Evolutionary conservation across 1,139 yeast genomes (phyloP).

Genomic region (Taiozyma onychis): DNA sequence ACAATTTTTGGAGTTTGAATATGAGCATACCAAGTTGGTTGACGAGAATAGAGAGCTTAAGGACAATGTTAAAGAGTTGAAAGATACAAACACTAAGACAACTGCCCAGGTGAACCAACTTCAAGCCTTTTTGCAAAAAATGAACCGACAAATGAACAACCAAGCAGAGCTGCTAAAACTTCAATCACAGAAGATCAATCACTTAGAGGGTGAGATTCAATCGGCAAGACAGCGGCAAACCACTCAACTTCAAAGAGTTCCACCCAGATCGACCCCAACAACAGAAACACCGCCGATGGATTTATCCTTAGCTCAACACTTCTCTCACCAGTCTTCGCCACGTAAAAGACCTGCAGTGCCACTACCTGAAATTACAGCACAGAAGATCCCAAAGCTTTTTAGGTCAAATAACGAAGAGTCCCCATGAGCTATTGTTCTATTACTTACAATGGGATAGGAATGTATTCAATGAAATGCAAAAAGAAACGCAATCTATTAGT

Average conservation of each 20-base stretch:
- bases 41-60: not conserved
- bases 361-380: not conserved
- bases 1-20: not conserved
- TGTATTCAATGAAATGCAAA: not conserved
- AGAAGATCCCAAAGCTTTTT: constrained; percentile 1
- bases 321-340: not conserved
- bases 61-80: not conserved
- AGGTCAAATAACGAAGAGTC: not conserved
- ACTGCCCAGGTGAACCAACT: not conserved
- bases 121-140: not conserved
- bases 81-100: not conserved
- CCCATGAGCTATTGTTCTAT: not conserved
- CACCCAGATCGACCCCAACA: not conserved
- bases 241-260: not conserved
- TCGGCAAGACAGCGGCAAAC: not conserved
- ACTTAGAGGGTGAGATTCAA: not conserved
- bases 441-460: not conserved
- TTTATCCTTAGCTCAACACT: not conserved
- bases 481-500: not conserved
- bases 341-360: not conserved
- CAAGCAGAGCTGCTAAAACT: not conserved
- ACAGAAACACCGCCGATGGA: not conserved
- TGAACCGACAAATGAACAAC: not conserved
- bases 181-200: not conserved
- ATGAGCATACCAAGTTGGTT: not conserved